phyloP scores from a whole-genome alignment of 441 rosid genomes.

The Aleurites moluccanus region DNA sequence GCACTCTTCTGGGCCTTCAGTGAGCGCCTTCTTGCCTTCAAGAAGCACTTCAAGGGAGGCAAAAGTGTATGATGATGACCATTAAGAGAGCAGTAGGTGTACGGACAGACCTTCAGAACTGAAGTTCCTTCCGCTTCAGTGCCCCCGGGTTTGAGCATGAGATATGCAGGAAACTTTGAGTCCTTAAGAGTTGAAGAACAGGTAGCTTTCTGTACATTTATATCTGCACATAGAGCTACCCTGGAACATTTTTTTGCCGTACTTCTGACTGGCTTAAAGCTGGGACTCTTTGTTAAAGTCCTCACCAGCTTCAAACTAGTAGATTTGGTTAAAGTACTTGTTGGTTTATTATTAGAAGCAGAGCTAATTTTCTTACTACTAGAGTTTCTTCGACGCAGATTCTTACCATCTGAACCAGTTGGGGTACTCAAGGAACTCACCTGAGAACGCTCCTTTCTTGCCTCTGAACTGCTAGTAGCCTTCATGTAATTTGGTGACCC shows the following conservation, averaged over 20 bases:
- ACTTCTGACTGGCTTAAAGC: constrained; percentile 55
- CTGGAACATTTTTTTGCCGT: constrained; percentile 42
- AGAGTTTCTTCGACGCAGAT: constrained; percentile 29
- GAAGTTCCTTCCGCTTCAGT: constrained; percentile 74
- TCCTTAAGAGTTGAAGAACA: constrained; percentile 92
- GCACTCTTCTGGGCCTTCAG: constrained; percentile 58
- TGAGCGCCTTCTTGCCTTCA: constrained; percentile 57
- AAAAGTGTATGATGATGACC: constrained; percentile 67
- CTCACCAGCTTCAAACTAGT: constrained; percentile 55
- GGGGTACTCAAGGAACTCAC: constrained; percentile 35
- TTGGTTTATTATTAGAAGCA: constrained; percentile 35
- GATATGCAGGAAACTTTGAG: constrained; percentile 64
- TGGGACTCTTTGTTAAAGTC: constrained; percentile 62
- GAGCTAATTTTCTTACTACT: constrained; percentile 31
- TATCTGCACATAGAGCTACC: constrained; percentile 47
- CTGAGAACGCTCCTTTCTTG: constrained; percentile 60
- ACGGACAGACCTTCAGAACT: constrained; percentile 71
- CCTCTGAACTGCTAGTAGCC: constrained; percentile 78
- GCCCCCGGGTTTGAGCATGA: constrained; percentile 62
- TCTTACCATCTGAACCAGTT: constrained; percentile 36
- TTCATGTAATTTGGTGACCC: constrained; percentile 85
- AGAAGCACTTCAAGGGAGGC: constrained; percentile 75
- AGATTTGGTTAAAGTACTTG: constrained; percentile 35
- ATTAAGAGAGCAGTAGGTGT: constrained; percentile 82
- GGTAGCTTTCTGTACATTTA: constrained; percentile 57